Base-by-base conservation (phyloP, 2,329 filamentous ascomycete species). In the Trichoderma atrobrunneum region DNA sequence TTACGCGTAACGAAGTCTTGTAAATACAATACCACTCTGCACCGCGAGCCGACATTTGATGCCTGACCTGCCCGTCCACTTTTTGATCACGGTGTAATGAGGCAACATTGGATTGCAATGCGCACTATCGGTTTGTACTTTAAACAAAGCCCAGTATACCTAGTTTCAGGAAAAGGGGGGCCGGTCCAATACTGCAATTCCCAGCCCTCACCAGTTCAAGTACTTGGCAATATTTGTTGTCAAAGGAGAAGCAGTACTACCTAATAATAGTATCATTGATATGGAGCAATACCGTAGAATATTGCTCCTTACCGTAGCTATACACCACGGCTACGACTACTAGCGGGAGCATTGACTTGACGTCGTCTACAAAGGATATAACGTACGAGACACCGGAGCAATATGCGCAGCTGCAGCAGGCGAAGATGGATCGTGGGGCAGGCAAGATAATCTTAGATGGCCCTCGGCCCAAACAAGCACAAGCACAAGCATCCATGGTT, bases 401-500 rank as follows among this genome's bases (percentile, higher is more conserved):
- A 30, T 21, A 69, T 69, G 36, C 66, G 26, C 66, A 69, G 66
- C 66, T 69, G 66, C 66, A 60, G 54, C 66, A 69, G 66, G 57
- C 57, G 66, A 61, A 67, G 66, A 61, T 69, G 66, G 57, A 69
- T 69, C 66, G 66, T 69, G 66, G 66, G 57, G 66, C 66, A 62
- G 56, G 66, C 66, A 69, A 69, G 66, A 62, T 62, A 69, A 69
- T 69, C 66, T 69, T 51, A 69, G 66, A 69, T 69, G 57, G 66
- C 28, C 7, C 14, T 21, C 57, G 28, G 26, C 28, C 36, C 36
- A 60, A 30, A 21, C 14, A 64, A 26, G 34, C 34, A 36, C 34
- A 36, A 36, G 34, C 34, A 36, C 34, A 36, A 36, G 28, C 63
- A 34, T 36, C 39, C 16, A 64, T 48, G 43, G 62, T 68, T 68